Conservation (phyloP, 345 rosid genomes). For the Corymbia maculata region DNA sequence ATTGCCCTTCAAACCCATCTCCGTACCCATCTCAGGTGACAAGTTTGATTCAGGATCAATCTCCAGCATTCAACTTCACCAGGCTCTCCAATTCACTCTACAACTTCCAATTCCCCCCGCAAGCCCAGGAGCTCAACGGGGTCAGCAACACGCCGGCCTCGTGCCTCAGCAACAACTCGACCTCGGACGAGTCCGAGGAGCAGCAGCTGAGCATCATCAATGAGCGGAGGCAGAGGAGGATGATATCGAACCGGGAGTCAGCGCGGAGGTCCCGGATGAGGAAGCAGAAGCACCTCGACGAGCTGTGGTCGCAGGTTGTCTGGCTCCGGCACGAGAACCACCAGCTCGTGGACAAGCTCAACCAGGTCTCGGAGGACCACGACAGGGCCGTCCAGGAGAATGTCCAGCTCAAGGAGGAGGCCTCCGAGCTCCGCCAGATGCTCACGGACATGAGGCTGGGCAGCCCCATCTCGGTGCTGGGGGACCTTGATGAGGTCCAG, state of each 20-base stretch:
- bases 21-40: background rate
- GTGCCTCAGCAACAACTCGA: conserved; percentile 4
- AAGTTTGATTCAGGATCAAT: conserved; percentile 2
- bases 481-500: background rate
- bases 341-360: conserved; percentile 6
- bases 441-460: conserved; percentile 3
- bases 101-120: background rate
- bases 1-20: background rate
- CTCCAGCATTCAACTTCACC: conserved; percentile 1
- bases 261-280: conserved; percentile 10
- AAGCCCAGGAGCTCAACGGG: background rate
- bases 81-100: background rate
- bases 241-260: conserved; percentile 13
- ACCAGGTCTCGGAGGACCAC: background rate
- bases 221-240: conserved; percentile 11
- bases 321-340: conserved; percentile 9
- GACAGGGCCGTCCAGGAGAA: conserved; percentile 4
- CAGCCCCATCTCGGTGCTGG: background rate
- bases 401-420: conserved; percentile 5
- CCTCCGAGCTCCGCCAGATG: conserved; percentile 12
- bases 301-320: conserved; percentile 19
- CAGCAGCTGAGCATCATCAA: conserved; percentile 6
- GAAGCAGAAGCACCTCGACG: conserved; percentile 13
- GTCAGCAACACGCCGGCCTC: background rate
- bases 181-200: conserved; percentile 11